Evolutionary conservation across 805 yeast genomes (phyloP), one percentile per base, ranked within the genome.

Genomic region (Komagataella ulmi): DNA sequence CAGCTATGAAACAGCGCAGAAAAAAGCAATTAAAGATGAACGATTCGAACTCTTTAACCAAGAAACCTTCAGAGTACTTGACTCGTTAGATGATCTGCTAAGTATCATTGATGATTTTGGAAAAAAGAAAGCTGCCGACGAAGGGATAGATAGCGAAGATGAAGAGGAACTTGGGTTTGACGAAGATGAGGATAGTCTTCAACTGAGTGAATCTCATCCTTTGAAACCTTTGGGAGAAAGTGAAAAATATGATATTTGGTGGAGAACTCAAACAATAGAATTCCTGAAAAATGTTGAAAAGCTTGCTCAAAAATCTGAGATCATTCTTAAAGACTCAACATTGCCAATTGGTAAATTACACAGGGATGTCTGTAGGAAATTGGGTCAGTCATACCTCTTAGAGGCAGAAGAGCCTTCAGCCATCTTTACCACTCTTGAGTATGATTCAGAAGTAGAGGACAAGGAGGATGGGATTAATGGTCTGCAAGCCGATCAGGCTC

Each of bases 71-170:
- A 81, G 77, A 52, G 71, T 77, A 36, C 67, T 85, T 56, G 76
- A 77, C 51, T 72, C 79, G 1, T 66, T 82, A 48, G 86, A 85
- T 61, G 91, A 84, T 61, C 66, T 84, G 54, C 65, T 85, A 36
- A 90, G 84, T 52, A 77, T 85, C 54, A 71, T 82, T 36, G 80
- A 77, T 55, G 78, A 80, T 59, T 84, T 85, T 55, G 90, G 88
- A 24, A 69, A 72, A 46, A 75, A 73, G 46, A 66, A 69, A 18
- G 63, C 76, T 49, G 70, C 75, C 23, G 76, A 72, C 30, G 87
- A 80, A 57, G 83, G 81, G 10, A 67, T 80, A 30, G 86, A 79
- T 53, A 75, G 80, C 61, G 83, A 77, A 51, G 70, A 67, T 44
- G 84, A 78, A 51, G 74, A 59, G 51, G 70, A 66, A 1, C 40